Evolutionary conservation across 192 early-diverging fungal genomes (phyloP).

Genomic region (Coemansia reversa): DNA sequence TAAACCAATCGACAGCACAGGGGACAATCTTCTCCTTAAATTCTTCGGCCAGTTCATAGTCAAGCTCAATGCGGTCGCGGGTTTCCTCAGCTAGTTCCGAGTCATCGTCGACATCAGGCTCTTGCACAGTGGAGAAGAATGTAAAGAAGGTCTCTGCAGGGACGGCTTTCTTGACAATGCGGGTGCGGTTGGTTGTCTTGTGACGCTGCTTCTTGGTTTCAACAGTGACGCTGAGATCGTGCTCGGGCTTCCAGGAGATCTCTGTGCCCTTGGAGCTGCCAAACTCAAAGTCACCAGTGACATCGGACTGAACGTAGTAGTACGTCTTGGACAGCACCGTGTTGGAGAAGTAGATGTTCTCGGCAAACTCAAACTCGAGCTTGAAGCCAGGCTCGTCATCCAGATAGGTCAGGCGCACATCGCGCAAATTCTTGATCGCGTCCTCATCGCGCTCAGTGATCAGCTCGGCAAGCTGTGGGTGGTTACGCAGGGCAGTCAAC

Average conservation of each 20-base stretch:
- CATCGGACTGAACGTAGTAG: conserved; percentile 79
- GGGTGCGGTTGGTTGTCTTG: conserved; percentile 97
- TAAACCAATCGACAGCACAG: conserved; percentile 97
- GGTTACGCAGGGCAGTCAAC: conserved; percentile 89
- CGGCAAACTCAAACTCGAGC: conserved; percentile 88
- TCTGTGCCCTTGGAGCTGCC: conserved; percentile 88
- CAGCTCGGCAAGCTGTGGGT: conserved; percentile 73
- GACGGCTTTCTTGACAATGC: conserved; percentile 95
- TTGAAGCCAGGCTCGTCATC: conserved; percentile 88
- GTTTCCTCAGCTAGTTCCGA: conserved; percentile 75
- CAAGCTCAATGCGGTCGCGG: conserved; percentile 84
- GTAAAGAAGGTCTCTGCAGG: conserved; percentile 97
- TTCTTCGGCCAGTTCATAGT: conserved; percentile 97
- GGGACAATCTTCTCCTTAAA: conserved; percentile 98
- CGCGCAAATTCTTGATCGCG: conserved; percentile 81
- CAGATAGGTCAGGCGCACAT: conserved; percentile 85
- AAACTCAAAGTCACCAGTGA: conserved; percentile 84
- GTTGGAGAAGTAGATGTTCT: conserved; percentile 91
- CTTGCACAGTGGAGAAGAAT: conserved; percentile 85
- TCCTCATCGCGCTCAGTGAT: conserved; percentile 92
- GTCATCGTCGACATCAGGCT: conserved; percentile 71
- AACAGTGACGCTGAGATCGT: conserved; percentile 89
- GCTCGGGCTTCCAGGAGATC: conserved; percentile 96
- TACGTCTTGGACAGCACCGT: conserved; percentile 88
- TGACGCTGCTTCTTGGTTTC: conserved; percentile 99